These are phyloP conservation scores for Cyclotella cryptica DNA, from an alignment of 108 stramenopile genomes.

Conservation along the genomic window DNA sequence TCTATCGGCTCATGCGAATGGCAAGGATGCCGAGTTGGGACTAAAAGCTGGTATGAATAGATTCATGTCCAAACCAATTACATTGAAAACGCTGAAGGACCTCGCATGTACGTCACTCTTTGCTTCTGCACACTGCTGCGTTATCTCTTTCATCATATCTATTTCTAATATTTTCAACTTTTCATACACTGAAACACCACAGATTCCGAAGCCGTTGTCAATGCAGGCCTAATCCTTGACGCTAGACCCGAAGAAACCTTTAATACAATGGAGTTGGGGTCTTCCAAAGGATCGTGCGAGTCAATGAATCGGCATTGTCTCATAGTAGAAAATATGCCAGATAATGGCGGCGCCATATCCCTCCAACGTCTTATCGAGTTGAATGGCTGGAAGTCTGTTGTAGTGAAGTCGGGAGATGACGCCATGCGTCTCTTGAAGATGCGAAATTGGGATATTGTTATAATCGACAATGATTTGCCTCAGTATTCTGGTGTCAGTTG, in stretches of 20 bases:
- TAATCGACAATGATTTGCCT: conserved; percentile 63
- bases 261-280: conserved; percentile 10
- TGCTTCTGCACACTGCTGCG: neutral
- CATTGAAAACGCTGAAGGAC: conserved; percentile 63
- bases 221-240: conserved; percentile 22
- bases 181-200: neutral
- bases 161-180: neutral
- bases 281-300: conserved; percentile 4
- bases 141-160: neutral
- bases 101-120: conserved; percentile 21
- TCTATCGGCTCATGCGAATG: conserved; percentile 70
- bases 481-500: conserved; percentile 40
- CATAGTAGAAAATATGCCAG: conserved; percentile 36
- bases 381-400: conserved; percentile 56
- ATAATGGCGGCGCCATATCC: conserved; percentile 6
- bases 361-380: conserved; percentile 25
- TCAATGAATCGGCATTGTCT: conserved; percentile 2
- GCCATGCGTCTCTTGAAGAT: conserved; percentile 61
- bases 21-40: conserved; percentile 63
- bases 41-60: conserved; percentile 73
- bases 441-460: conserved; percentile 68
- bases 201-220: conserved; percentile 31
- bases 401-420: conserved; percentile 59
- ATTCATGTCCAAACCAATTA: conserved; percentile 69
- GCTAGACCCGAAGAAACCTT: neutral